phyloP scores from a whole-genome alignment of 345 rosid genomes.

The Sapria himalayana region DNA sequence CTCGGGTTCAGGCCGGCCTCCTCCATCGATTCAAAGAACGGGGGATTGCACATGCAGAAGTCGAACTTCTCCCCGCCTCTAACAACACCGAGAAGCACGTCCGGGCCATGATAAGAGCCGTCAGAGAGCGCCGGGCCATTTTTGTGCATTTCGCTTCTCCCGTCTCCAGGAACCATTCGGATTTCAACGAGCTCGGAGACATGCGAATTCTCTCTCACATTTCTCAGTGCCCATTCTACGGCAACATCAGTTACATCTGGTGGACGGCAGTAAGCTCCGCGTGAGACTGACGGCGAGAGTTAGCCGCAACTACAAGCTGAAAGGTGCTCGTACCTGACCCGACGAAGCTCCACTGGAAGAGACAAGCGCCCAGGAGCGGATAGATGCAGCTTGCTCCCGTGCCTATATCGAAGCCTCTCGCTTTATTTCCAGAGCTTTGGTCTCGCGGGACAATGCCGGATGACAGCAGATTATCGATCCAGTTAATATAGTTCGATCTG shows the following conservation, averaged over 20 bases:
- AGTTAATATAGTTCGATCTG: slow-evolving; percentile 75
- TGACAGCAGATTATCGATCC: slow-evolving; percentile 76
- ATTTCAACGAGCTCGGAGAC: slow-evolving; percentile 48
- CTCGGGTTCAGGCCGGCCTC: slow-evolving; percentile 80
- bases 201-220: slow-evolving; percentile 46
- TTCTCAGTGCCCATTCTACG: slow-evolving; percentile 74
- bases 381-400: slow-evolving; percentile 92
- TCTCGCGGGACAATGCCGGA: slow-evolving; percentile 29
- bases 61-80: slow-evolving; percentile 56
- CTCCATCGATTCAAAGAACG: slow-evolving; percentile 63
- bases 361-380: slow-evolving; percentile 83
- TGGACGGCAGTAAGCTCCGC: too few relatives aligned
- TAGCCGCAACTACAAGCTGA: too few relatives aligned
- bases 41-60: slow-evolving; percentile 97
- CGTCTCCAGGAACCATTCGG: slow-evolving; percentile 23
- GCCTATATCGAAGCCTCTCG: slow-evolving; percentile 80
- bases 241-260: slow-evolving; percentile 73
- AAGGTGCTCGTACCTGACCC: slow-evolving; percentile 87
- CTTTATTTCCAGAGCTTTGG: slow-evolving; percentile 10
- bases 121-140: slow-evolving; percentile 7
- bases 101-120: slow-evolving; percentile 20
- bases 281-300: too few relatives aligned
- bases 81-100: slow-evolving; percentile 46
- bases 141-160: slow-evolving; percentile 10
- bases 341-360: slow-evolving; percentile 61